These are phyloP conservation scores for Mortierella sp. DNA, from an alignment of 371 early-diverging fungal genomes.

Conservation along the genomic window DNA sequence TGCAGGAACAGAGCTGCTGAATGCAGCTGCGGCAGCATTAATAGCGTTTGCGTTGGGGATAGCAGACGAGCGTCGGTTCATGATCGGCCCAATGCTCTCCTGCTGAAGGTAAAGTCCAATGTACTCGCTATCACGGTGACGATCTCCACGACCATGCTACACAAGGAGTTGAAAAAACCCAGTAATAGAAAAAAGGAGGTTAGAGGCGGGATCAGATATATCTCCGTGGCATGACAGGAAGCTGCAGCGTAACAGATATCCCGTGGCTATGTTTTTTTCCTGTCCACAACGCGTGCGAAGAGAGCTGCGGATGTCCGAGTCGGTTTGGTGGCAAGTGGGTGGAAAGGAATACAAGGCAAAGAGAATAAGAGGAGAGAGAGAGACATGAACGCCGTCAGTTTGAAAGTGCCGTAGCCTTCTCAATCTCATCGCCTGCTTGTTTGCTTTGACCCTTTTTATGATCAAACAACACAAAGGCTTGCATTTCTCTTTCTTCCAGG, in stretches of 20 bases:
- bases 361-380: not conserved
- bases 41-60: not conserved
- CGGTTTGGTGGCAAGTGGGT: slow-evolving; percentile 1
- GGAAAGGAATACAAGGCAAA: slow-evolving; percentile 6
- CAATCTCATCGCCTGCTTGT: slow-evolving; percentile 8
- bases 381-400: slow-evolving; percentile 44
- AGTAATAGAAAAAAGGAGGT: not conserved
- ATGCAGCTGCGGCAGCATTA: not conserved
- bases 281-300: slow-evolving; percentile 13
- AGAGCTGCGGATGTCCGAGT: not conserved
- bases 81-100: slow-evolving; percentile 18
- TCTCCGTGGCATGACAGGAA: not conserved
- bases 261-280: not conserved
- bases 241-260: not conserved
- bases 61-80: slow-evolving; percentile 34
- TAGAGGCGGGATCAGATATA: not conserved
- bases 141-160: slow-evolving; percentile 57
- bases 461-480: not conserved
- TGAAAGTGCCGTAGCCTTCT: slow-evolving; percentile 22
- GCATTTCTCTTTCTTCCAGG: not conserved
- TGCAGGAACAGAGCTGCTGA: slow-evolving; percentile 33
- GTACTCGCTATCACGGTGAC: slow-evolving; percentile 53
- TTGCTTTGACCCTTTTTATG: not conserved
- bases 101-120: slow-evolving; percentile 54
- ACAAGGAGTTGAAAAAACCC: not conserved